A percentile compares a stretch with the other conserved stretches of the same genome.
Conservation (phyloP, 352 stramenopile genomes). For the Phytophthora gonapodyides region DNA sequence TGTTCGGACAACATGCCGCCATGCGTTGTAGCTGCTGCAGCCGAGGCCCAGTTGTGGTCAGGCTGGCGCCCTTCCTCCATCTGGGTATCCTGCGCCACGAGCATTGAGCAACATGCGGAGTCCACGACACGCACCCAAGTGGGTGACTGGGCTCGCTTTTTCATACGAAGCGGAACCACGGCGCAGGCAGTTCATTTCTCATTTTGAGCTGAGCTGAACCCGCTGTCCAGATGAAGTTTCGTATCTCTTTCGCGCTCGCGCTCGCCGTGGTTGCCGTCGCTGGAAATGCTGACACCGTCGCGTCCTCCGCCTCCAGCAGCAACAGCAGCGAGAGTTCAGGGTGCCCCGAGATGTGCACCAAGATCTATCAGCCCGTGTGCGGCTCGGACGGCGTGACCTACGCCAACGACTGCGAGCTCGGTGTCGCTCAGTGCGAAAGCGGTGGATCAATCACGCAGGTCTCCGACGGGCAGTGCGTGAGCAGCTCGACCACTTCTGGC, state of each 20-base stretch:
- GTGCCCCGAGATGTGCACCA: conserved; percentile 9
- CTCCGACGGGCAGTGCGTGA: conserved; percentile 21
- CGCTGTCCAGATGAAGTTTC: conserved; percentile 6
- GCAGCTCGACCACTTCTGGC: neutral
- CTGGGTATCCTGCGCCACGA: conserved; percentile 4
- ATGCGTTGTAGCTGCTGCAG: too few relatives aligned
- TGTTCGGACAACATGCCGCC: neutral
- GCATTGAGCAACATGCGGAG: conserved; percentile 3
- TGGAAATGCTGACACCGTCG: conserved; percentile 1
- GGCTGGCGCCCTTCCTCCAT: neutral
- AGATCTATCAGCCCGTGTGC: conserved; percentile 36
- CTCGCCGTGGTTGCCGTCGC: neutral
- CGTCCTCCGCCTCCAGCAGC: neutral
- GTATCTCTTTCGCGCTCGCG: neutral
- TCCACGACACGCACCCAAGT: neutral
- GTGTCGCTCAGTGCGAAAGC: conserved; percentile 36
- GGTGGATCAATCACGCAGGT: conserved; percentile 23
- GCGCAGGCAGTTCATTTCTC: conserved; percentile 3
- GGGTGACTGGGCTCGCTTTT: conserved; percentile 3
- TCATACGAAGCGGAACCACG: neutral
- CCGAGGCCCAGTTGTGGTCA: neutral
- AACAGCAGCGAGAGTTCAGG: neutral
- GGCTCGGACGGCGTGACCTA: conserved; percentile 45
- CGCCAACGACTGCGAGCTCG: conserved; percentile 39
- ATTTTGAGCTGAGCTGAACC: neutral